These are phyloP conservation scores for Triticum urartu DNA, from an alignment of 176 grass and related monocot species.

Conservation along the genomic window DNA sequence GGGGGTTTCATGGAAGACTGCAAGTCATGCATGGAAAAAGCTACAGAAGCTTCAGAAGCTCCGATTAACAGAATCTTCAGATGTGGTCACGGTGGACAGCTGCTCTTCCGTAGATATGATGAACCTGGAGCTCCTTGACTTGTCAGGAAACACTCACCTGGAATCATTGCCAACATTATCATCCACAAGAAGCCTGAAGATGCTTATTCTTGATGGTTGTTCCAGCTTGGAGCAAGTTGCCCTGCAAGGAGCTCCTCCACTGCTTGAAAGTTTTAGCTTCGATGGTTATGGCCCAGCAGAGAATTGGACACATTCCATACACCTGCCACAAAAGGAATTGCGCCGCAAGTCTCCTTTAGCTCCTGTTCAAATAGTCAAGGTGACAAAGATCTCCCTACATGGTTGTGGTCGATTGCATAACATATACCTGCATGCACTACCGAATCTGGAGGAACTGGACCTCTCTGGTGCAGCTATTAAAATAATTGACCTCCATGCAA, in stretches of 20 bases:
- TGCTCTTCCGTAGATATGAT: not conserved
- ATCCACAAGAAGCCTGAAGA: not conserved
- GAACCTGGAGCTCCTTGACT: not conserved
- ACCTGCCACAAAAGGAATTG: not conserved
- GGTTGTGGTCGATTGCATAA: not conserved
- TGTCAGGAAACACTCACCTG: not conserved
- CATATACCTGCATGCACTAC: not conserved
- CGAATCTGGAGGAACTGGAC: not conserved
- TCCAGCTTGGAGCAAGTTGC: not conserved
- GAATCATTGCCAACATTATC: not conserved
- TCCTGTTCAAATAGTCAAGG: not conserved
- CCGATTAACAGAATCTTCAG: not conserved
- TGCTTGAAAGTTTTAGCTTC: not conserved
- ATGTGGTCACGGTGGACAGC: not conserved
- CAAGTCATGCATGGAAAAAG: not conserved
- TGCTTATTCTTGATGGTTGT: constrained; percentile 17
- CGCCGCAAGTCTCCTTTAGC: not conserved
- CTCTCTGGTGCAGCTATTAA: not conserved
- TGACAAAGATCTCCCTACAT: not conserved
- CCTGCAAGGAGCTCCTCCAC: not conserved
- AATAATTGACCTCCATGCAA: not conserved
- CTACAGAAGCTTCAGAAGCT: constrained; percentile 6
- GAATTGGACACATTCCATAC: not conserved
- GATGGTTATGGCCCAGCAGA: not conserved
- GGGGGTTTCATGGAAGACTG: not conserved